A percentile compares a stretch with the other conserved stretches of the same genome.
phyloP scores from a whole-genome alignment of 2,329 filamentous ascomycete genomes.

The Fusarium sp. region DNA sequence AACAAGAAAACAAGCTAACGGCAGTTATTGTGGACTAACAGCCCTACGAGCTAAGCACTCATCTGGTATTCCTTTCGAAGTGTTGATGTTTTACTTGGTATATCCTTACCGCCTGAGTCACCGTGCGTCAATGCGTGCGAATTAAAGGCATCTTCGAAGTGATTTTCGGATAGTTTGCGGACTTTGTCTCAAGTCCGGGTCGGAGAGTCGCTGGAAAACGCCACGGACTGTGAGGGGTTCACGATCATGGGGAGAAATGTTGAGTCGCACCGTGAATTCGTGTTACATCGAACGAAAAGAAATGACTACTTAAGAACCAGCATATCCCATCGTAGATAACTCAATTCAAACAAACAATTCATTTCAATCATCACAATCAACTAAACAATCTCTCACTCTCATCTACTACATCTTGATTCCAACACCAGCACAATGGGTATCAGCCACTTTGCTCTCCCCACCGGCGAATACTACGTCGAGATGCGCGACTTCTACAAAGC shows the following conservation, averaged over 20 bases:
- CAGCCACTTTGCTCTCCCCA: constrained; percentile 43
- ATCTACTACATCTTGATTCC: neutral
- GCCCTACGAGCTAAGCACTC: neutral
- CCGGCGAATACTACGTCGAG: constrained; percentile 45
- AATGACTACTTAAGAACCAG: constrained; percentile 21
- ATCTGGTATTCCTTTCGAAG: neutral
- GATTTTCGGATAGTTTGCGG: constrained; percentile 13
- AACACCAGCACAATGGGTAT: constrained; percentile 38
- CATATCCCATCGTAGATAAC: neutral
- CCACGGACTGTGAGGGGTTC: constrained; percentile 24
- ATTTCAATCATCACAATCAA: neutral
- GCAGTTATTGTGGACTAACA: neutral
- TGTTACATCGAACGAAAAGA: neutral
- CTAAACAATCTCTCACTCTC: neutral
- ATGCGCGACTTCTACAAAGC: constrained; percentile 51
- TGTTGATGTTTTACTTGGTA: neutral
- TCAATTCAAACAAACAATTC: neutral
- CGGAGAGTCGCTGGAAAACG: constrained; percentile 7
- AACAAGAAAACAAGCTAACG: constrained; percentile 7
- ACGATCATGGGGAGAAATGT: constrained; percentile 19
- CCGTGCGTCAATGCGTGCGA: neutral
- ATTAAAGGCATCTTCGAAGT: neutral
- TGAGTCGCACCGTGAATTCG: constrained; percentile 31
- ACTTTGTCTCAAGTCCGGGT: constrained; percentile 29
- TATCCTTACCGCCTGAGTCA: neutral